These are phyloP conservation scores for Grigorovia yakushimaensis DNA, from an alignment of 805 yeast species.

Conservation along the genomic window DNA sequence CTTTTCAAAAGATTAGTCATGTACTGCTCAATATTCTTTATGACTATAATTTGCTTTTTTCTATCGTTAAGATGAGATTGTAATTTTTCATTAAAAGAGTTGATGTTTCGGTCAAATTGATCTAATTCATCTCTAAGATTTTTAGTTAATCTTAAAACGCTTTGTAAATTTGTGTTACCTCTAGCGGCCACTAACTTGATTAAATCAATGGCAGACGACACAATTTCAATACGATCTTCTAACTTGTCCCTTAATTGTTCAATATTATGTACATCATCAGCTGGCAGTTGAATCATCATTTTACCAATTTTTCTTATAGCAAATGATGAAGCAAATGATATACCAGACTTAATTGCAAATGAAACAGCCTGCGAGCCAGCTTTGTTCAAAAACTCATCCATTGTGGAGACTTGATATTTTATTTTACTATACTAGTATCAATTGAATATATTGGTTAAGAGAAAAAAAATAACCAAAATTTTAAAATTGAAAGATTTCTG, in stretches of 20 bases:
- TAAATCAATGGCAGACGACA: slow-evolving; percentile 58
- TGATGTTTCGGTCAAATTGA: slow-evolving; percentile 43
- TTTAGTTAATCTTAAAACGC: slow-evolving; percentile 44
- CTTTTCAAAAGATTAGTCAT: slow-evolving; percentile 40
- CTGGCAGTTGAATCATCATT: slow-evolving; percentile 35
- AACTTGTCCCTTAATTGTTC: slow-evolving; percentile 36
- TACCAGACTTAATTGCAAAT: slow-evolving; percentile 68
- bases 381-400: slow-evolving; percentile 36
- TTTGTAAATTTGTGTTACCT: slow-evolving; percentile 48
- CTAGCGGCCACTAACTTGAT: slow-evolving; percentile 52
- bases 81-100: slow-evolving; percentile 23
- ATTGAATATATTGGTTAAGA: too few relatives aligned
- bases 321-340: slow-evolving; percentile 63
- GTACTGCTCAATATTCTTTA: slow-evolving; percentile 38
- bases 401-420: slow-evolving; percentile 6
- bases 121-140: slow-evolving; percentile 51
- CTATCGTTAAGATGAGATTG: slow-evolving; percentile 22
- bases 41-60: slow-evolving; percentile 28
- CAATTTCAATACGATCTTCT: slow-evolving; percentile 48
- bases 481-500: background rate
- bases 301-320: slow-evolving; percentile 56
- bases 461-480: too few relatives aligned
- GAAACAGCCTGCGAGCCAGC: slow-evolving; percentile 76
- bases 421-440: too few relatives aligned
- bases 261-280: slow-evolving; percentile 42